Conservation (phyloP, 352 stramenopile genomes). For the Phytophthora fragariae region DNA sequence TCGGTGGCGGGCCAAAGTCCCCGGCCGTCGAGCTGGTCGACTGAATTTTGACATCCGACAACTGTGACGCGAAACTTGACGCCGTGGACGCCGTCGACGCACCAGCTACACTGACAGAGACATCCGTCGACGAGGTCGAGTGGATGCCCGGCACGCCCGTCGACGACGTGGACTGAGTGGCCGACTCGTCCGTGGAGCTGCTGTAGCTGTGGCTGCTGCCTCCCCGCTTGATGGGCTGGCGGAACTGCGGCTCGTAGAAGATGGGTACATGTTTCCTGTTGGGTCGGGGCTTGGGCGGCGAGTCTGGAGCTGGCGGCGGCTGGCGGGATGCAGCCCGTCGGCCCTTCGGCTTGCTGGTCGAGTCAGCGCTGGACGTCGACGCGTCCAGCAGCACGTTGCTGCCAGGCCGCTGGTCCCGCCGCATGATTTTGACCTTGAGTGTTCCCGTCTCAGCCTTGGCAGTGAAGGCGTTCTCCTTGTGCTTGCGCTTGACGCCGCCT, state of each 20-base stretch:
- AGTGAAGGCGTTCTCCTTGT: constrained; percentile 78
- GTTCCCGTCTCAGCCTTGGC: constrained; percentile 79
- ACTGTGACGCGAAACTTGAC: constrained; percentile 18
- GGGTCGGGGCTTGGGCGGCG: constrained; percentile 75
- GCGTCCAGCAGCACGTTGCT: neutral
- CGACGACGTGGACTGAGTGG: constrained; percentile 43
- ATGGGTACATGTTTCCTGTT: constrained; percentile 87
- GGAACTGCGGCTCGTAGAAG: constrained; percentile 72
- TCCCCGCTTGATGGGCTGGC: constrained; percentile 37
- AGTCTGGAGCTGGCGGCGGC: constrained; percentile 31
- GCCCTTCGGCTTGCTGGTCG: constrained; percentile 12
- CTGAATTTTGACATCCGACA: constrained; percentile 44
- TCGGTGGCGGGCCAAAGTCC: constrained; percentile 37
- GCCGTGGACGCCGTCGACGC: constrained; percentile 46
- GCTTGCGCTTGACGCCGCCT: constrained; percentile 72
- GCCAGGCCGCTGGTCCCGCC: constrained; percentile 45
- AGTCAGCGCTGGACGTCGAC: neutral
- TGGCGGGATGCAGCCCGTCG: constrained; percentile 15
- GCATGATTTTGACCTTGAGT: constrained; percentile 83
- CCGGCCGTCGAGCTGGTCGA: constrained; percentile 19
- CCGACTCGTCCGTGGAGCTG: constrained; percentile 51
- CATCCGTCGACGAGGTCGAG: constrained; percentile 32
- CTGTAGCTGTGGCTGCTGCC: constrained; percentile 12
- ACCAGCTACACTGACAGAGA: constrained; percentile 4
- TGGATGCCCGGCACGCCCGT: constrained; percentile 36